Evolutionary conservation across 2,329 filamentous ascomycete species (phyloP).

Genomic region (Chalaropsis thielavioides): DNA sequence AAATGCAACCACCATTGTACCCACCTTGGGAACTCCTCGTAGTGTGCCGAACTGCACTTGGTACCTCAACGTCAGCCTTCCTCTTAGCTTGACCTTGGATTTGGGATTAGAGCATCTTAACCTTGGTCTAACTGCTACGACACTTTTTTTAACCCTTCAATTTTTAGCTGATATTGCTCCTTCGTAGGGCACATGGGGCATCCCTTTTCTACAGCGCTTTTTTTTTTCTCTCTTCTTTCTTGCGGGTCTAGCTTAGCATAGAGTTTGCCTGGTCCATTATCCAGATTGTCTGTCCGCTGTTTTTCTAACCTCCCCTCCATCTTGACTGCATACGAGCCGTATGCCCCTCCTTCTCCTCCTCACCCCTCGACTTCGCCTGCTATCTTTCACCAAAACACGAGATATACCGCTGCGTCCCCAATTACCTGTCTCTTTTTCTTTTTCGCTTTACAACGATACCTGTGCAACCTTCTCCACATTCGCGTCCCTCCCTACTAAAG

Average conservation of each 20-base stretch:
- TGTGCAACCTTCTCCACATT: constrained; percentile 2
- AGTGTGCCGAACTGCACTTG: background rate
- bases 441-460: background rate
- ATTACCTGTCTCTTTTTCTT: background rate
- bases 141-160: background rate
- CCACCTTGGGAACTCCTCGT: background rate
- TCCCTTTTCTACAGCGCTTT: background rate
- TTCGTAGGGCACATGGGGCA: background rate
- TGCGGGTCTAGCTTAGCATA: background rate
- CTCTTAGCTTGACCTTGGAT: background rate
- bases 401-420: background rate
- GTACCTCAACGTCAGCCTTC: constrained; percentile 2
- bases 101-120: background rate
- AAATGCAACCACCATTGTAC: background rate
- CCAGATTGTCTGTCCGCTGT: background rate
- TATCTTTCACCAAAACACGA: background rate
- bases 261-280: background rate
- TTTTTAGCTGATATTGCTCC: background rate
- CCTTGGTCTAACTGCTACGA: background rate
- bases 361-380: background rate
- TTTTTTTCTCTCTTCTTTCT: background rate
- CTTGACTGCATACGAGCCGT: background rate
- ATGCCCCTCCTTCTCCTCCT: background rate
- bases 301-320: background rate
- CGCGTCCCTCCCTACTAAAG: background rate